A percentile compares a stretch with the other conserved stretches of the same genome.
phyloP scores from a whole-genome alignment of 805 yeast species.

The Candida xyloterini region DNA sequence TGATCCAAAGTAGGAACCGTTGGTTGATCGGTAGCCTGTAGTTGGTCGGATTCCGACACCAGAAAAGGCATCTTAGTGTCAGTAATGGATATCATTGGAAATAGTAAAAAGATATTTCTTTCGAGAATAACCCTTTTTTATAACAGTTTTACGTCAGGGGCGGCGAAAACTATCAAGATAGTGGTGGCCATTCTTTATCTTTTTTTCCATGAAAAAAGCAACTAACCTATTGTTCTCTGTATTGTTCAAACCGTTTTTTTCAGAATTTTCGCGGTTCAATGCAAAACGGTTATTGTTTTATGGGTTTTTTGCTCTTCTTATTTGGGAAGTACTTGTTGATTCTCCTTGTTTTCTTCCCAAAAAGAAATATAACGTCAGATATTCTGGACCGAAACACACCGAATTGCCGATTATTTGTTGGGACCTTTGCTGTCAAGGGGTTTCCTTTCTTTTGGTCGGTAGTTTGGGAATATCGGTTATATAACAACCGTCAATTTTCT shows the following conservation, averaged over 20 bases:
- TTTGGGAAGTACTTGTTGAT: too few relatives aligned
- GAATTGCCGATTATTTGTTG: too few relatives aligned
- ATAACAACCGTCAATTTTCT: too few relatives aligned
- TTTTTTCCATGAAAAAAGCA: background rate
- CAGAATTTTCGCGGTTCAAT: background rate
- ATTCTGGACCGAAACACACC: too few relatives aligned
- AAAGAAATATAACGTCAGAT: too few relatives aligned
- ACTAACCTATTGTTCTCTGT: background rate
- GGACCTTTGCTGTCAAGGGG: too few relatives aligned
- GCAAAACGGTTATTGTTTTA: background rate
- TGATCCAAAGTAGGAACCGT: conserved; percentile 29
- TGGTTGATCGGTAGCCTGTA: conserved; percentile 1
- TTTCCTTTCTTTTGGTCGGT: too few relatives aligned
- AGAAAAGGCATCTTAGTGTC: conserved; percentile 1
- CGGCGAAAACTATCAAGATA: conserved; percentile 5
- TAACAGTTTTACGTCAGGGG: conserved; percentile 13
- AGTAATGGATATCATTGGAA: conserved; percentile 3
- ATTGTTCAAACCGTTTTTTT: conserved; percentile 9
- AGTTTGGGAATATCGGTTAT: too few relatives aligned
- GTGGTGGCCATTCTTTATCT: background rate
- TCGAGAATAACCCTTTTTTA: conserved; percentile 2
- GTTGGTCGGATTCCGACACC: background rate
- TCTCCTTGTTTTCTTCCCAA: too few relatives aligned
- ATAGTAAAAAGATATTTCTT: background rate
- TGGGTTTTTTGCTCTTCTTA: too few relatives aligned